Evolutionary conservation across 768 basidiomycete genomes (phyloP).

Genomic region (Russula sp.): DNA sequence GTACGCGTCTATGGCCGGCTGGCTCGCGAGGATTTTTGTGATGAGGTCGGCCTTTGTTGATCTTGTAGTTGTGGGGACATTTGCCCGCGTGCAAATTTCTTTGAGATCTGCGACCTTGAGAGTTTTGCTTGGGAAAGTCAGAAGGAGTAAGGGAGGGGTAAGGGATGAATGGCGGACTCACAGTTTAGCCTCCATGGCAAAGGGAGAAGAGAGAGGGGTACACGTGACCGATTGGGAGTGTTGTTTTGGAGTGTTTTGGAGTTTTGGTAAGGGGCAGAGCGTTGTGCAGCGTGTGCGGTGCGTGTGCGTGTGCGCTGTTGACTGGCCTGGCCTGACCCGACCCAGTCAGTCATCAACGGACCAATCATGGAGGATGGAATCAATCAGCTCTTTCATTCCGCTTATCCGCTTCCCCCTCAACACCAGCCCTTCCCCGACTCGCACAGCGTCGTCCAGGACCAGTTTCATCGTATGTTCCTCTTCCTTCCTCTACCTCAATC

Average conservation of each 20-base stretch:
- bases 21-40: constrained; percentile 47
- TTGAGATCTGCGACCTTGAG: constrained; percentile 70
- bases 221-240: neutral
- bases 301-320: neutral
- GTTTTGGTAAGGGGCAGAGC: neutral
- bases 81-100: constrained; percentile 49
- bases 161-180: constrained; percentile 21
- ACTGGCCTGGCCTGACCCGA: neutral
- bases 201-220: neutral
- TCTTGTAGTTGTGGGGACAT: constrained; percentile 42
- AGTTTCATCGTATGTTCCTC: constrained; percentile 14
- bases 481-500: constrained; percentile 17
- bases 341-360: no score
- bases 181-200: constrained; percentile 38
- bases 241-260: neutral
- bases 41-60: constrained; percentile 64
- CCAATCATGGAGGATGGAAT: constrained; percentile 39
- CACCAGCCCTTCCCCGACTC: constrained; percentile 30
- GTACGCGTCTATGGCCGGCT: constrained; percentile 45
- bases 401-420: constrained; percentile 41
- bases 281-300: no score
- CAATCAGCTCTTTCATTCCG: constrained; percentile 55
- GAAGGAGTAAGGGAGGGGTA: constrained; percentile 2
- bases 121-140: constrained; percentile 36
- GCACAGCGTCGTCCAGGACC: constrained; percentile 18